Evolutionary conservation across 2,329 filamentous ascomycete genomes (phyloP), one percentile per base, ranked within the genome.

Genomic region (Aspergillus texensis): DNA sequence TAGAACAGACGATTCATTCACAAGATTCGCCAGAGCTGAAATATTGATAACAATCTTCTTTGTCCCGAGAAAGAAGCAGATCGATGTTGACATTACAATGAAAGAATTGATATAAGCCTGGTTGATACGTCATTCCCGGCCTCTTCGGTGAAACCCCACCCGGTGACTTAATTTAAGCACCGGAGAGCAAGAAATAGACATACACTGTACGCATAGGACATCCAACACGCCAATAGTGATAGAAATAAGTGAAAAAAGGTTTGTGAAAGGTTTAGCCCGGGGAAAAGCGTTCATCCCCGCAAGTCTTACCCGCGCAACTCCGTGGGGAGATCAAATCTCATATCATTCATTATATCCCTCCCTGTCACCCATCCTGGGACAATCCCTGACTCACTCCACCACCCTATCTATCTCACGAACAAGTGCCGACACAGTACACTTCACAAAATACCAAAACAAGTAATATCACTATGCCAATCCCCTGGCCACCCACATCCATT

Each of bases 401-500:
- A 12, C 16, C 24, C 21, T 8, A 48, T 48, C 8, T 8, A 19
- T 8, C 6, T 48, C 2, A 19, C 16, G 6, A 2, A 14, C 21
- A 4, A 28, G 12, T 12, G 3, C 11, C 12, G 21, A 28, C 3
- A 28, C 1, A 6, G 5, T 14, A 14, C 45, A 2, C 6, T 48
- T 26, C 4, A 14, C 24, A 14, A 0, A 14, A 1, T 8, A 28
- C 6, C 45, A 8, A 16, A 3, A 16, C 1, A 48, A 14, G 5
- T 26, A 48, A 16, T 12, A 5, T 19, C 41, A 66, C 4, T 36
- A 70, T 69, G 67, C 57, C 60, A 4, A 60, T 57, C 14, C 10
- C 56, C 21, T 71, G 68, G 67, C 69, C 70, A 30, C 63, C 71
- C 28, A 30, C 50, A 4, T 43, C 54, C 6, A 56, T 52, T 34